A percentile compares a stretch with the other conserved stretches of the same genome.
These are phyloP conservation scores for Lathyrus aphaca DNA, from an alignment of 306 rosid genomes.

Conservation along the genomic window DNA sequence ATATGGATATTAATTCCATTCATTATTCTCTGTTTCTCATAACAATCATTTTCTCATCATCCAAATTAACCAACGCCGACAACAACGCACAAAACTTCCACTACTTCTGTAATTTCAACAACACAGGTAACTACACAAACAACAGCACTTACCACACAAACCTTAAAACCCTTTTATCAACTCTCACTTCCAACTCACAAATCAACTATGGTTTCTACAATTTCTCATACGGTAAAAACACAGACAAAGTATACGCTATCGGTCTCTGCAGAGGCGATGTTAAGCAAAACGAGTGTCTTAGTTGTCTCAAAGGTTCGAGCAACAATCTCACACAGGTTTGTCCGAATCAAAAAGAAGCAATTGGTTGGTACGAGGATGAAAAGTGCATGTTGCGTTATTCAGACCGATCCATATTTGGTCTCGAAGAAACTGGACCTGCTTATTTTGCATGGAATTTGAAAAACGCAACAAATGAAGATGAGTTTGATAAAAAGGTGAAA, in stretches of 20 bases:
- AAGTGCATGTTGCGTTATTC: slow-evolving; percentile 17
- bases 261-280: not conserved
- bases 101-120: not conserved
- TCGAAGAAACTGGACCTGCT: not conserved
- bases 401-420: not conserved
- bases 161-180: slow-evolving; percentile 3
- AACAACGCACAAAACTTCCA: not conserved
- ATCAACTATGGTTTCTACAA: slow-evolving; percentile 16
- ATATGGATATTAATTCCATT: not conserved
- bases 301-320: not conserved
- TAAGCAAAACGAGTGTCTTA: not conserved
- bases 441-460: not conserved
- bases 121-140: not conserved
- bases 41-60: not conserved
- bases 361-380: not conserved
- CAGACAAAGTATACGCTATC: not conserved
- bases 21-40: not conserved
- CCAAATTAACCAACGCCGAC: not conserved
- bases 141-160: slow-evolving; percentile 5
- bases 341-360: not conserved
- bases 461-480: not conserved
- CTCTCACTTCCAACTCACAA: slow-evolving; percentile 12
- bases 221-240: not conserved
- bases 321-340: not conserved
- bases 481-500: not conserved